phyloP scores from a whole-genome alignment of 441 rosid genomes.

The Pelargonium fulgidum region DNA sequence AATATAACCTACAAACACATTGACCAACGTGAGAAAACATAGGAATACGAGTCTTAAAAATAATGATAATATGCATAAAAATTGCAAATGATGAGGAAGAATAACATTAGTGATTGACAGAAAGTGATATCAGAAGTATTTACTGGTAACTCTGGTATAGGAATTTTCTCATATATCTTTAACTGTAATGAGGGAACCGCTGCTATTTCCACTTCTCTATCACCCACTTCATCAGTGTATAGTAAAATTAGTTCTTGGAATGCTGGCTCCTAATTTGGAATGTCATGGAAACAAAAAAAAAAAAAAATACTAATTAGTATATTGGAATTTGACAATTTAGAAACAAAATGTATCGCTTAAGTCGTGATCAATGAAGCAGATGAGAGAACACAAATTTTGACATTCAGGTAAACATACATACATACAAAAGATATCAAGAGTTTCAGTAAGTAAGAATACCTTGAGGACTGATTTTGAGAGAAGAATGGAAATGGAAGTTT shows the following conservation, averaged over 20 bases:
- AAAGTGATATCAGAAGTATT: constrained; percentile 34
- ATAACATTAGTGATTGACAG: constrained; percentile 25
- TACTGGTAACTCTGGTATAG: constrained; percentile 93
- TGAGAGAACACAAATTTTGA: background rate
- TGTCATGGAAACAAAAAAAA: constrained; percentile 19
- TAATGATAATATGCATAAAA: background rate
- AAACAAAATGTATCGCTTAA: constrained; percentile 9
- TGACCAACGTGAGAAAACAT: constrained; percentile 11
- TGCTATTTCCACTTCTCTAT: constrained; percentile 34
- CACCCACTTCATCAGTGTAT: constrained; percentile 51
- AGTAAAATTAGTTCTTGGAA: constrained; percentile 84
- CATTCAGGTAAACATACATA: constrained; percentile 10
- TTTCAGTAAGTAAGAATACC: constrained; percentile 39
- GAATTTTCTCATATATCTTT: constrained; percentile 79
- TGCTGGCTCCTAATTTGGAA: constrained; percentile 74
- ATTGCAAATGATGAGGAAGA: constrained; percentile 12
- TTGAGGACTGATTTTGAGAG: constrained; percentile 73
- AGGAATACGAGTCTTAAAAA: background rate
- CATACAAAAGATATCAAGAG: constrained; percentile 4
- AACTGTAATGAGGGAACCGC: constrained; percentile 60
- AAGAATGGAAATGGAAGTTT: constrained; percentile 75
- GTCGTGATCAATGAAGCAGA: background rate
- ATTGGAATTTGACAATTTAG: constrained; percentile 1
- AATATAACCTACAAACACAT: constrained; percentile 62
- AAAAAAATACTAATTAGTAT: constrained; percentile 18